These are phyloP conservation scores for Pilasporangium apinafurcum DNA, from an alignment of 352 stramenopile genomes.

Conservation along the genomic window DNA sequence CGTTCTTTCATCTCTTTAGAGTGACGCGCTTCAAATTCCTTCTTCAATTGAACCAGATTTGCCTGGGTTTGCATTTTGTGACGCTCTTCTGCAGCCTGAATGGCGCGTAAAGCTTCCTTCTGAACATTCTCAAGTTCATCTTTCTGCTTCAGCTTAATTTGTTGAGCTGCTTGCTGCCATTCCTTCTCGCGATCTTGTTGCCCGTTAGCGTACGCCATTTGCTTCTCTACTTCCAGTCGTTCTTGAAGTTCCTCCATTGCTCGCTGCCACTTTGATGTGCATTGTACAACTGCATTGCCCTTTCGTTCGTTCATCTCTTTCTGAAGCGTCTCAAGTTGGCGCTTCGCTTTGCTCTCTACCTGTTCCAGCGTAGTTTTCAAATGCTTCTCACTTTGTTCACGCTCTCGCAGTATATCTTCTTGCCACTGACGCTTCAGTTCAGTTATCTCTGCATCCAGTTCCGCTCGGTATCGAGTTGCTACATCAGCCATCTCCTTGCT, in stretches of 20 bases:
- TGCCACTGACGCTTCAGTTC: slow-evolving; percentile 23
- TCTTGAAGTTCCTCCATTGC: slow-evolving; percentile 61
- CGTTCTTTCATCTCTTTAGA: slow-evolving; percentile 8
- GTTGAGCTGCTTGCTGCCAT: slow-evolving; percentile 61
- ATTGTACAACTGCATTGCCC: slow-evolving; percentile 47
- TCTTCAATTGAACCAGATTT: slow-evolving; percentile 18
- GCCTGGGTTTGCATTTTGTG: slow-evolving; percentile 43
- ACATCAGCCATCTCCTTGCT: background rate
- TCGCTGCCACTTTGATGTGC: slow-evolving; percentile 63
- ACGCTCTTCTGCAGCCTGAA: slow-evolving; percentile 58
- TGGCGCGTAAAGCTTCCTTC: slow-evolving; percentile 51
- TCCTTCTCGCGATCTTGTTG: slow-evolving; percentile 65
- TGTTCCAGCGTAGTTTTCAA: slow-evolving; percentile 24
- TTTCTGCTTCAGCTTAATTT: slow-evolving; percentile 73
- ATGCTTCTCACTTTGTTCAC: slow-evolving; percentile 17
- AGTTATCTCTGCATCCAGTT: slow-evolving; percentile 22
- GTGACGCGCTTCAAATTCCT: slow-evolving; percentile 27
- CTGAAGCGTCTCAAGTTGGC: slow-evolving; percentile 30
- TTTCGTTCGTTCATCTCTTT: slow-evolving; percentile 64
- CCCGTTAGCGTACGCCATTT: slow-evolving; percentile 48
- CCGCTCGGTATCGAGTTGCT: slow-evolving; percentile 6
- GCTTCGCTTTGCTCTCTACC: slow-evolving; percentile 23
- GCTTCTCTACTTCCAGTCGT: slow-evolving; percentile 56
- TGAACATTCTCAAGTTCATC: slow-evolving; percentile 57
- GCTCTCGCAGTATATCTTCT: slow-evolving; percentile 18